Evolutionary conservation across 495 filamentous ascomycete species (phyloP).

Genomic region (Penicillium manginii): DNA sequence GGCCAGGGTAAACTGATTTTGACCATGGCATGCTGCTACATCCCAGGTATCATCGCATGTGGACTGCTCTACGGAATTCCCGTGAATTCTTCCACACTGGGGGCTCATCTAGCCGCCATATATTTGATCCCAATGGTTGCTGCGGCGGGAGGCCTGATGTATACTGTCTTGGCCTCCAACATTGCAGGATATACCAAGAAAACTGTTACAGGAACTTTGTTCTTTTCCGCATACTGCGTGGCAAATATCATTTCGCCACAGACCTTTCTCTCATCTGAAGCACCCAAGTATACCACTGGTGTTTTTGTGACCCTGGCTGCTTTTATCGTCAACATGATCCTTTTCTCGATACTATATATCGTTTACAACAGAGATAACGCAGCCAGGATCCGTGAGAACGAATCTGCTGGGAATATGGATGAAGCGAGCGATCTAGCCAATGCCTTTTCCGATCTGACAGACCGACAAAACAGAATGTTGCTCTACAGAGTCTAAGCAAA

Average conservation of each 20-base stretch:
- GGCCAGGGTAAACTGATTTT: too few species aligned
- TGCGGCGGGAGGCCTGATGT: conserved; percentile 9
- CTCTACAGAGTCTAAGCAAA: conserved; percentile 19
- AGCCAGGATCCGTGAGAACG: not conserved
- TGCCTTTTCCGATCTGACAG: conserved; percentile 17
- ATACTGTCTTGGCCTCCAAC: conserved; percentile 57
- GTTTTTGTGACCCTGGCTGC: conserved; percentile 10
- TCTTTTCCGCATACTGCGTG: conserved; percentile 60
- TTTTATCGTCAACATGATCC: conserved; percentile 11
- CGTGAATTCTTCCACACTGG: too few species aligned
- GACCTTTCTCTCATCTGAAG: conserved; percentile 8
- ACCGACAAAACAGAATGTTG: conserved; percentile 13
- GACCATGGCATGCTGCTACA: too few species aligned
- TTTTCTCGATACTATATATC: conserved; percentile 11
- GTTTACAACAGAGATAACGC: conserved; percentile 14
- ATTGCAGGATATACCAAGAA: conserved; percentile 69
- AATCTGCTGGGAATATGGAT: conserved; percentile 1
- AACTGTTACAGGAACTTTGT: conserved; percentile 63
- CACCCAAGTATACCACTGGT: conserved; percentile 10
- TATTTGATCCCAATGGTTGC: conserved; percentile 8
- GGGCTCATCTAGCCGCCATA: too few species aligned
- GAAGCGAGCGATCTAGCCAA: conserved; percentile 18
- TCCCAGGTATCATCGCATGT: too few species aligned
- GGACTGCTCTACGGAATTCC: too few species aligned
- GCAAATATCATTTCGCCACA: conserved; percentile 52